phyloP scores from a whole-genome alignment of 192 early-diverging fungal species.

The Rhizoclosmatium sp. region DNA sequence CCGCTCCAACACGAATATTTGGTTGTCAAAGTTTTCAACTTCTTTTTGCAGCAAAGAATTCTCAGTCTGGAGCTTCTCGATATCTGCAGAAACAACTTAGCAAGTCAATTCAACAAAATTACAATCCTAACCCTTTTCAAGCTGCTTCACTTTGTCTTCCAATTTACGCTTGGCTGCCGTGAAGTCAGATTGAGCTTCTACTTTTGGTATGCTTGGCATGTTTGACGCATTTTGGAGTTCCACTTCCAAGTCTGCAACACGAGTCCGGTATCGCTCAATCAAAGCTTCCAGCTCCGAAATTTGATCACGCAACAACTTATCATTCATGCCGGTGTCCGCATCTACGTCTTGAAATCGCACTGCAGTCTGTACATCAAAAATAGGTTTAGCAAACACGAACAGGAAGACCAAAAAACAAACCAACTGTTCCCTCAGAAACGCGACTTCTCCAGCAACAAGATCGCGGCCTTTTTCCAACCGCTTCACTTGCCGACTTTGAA shows the following conservation, averaged over 20 bases:
- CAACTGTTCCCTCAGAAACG: slow-evolving; percentile 72
- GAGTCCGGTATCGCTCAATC: slow-evolving; percentile 59
- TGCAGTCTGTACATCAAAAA: slow-evolving; percentile 38
- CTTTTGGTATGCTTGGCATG: background rate
- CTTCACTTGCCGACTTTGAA: slow-evolving; percentile 11
- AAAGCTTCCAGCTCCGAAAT: slow-evolving; percentile 70
- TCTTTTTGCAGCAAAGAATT: slow-evolving; percentile 49
- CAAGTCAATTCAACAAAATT: background rate
- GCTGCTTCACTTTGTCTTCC: background rate
- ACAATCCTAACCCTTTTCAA: background rate
- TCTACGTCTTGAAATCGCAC: slow-evolving; percentile 62
- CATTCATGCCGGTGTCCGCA: slow-evolving; percentile 49
- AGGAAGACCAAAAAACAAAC: slow-evolving; percentile 36
- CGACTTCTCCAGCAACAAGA: slow-evolving; percentile 66
- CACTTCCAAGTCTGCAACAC: slow-evolving; percentile 30
- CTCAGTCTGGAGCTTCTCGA: slow-evolving; percentile 32
- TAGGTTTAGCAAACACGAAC: background rate
- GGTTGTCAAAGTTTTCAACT: slow-evolving; percentile 53
- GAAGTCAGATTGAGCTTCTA: background rate
- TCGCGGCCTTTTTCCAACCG: slow-evolving; percentile 46
- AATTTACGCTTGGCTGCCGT: background rate
- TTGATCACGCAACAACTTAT: slow-evolving; percentile 39
- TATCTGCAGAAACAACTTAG: background rate
- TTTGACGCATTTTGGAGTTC: slow-evolving; percentile 22
- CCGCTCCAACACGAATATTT: slow-evolving; percentile 66